Conservation (phyloP, 257 asterid genomes). For the Forsythia suspensa region DNA sequence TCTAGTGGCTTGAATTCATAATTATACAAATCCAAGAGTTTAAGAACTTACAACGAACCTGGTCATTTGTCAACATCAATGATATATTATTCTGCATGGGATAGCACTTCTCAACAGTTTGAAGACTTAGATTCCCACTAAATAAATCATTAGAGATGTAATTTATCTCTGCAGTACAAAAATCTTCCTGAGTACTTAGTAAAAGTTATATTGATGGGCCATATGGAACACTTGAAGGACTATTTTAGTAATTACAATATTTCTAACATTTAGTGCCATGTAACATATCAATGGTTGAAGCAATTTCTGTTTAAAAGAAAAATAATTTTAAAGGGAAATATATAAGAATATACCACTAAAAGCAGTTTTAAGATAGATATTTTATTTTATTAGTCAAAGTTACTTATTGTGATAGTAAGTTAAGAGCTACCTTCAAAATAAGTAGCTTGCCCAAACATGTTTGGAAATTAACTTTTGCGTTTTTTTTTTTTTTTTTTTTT, state of each 20-base stretch:
- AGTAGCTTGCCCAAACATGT: neutral
- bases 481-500: neutral
- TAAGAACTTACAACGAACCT: constrained; percentile 49
- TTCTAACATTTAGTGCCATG: neutral
- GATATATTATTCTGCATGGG: constrained; percentile 77
- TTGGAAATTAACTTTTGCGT: neutral
- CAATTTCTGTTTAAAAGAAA: neutral
- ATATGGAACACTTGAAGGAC: neutral
- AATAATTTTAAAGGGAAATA: neutral
- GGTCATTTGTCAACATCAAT: constrained; percentile 72
- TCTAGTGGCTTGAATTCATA: neutral
- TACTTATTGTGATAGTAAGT: neutral
- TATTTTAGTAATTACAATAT: neutral
- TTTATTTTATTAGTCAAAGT: neutral
- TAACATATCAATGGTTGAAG: neutral
- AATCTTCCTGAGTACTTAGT: constrained; percentile 19
- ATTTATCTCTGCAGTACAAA: constrained; percentile 50
- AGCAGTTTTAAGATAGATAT: neutral
- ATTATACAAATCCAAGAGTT: constrained; percentile 3
- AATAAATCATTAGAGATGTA: constrained; percentile 64
- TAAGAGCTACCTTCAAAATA: neutral
- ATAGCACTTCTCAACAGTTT: constrained; percentile 74
- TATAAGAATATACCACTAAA: neutral
- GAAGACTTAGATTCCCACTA: constrained; percentile 56
- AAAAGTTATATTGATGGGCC: constrained; percentile 1